Evolutionary conservation across 345 rosid species (phyloP).

Genomic region (Corymbia maculata): DNA sequence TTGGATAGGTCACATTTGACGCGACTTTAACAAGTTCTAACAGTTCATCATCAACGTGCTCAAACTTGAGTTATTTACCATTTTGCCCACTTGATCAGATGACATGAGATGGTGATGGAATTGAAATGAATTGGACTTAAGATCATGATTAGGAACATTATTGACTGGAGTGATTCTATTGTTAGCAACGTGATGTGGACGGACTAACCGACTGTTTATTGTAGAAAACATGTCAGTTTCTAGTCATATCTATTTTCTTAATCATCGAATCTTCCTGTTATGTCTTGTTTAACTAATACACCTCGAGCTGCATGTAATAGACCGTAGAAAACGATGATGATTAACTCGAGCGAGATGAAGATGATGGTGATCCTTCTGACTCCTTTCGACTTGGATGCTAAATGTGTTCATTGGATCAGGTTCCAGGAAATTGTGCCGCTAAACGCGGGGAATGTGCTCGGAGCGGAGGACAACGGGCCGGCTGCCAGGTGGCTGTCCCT

Average conservation of each 20-base stretch:
- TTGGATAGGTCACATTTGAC: neutral
- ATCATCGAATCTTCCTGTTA: neutral
- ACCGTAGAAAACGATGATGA: neutral
- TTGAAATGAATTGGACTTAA: neutral
- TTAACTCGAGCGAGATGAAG: neutral
- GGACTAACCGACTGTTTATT: neutral
- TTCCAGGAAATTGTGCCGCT: slow-evolving; percentile 89
- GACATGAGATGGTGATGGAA: neutral
- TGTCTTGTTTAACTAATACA: neutral
- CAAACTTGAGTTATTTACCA: neutral
- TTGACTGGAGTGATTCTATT: neutral
- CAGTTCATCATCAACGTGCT: neutral
- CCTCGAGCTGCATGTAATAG: neutral
- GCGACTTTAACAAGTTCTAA: neutral
- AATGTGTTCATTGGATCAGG: slow-evolving; percentile 11
- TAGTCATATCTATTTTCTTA: neutral
- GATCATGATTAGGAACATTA: neutral
- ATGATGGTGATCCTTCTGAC: neutral
- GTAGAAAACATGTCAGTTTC: neutral
- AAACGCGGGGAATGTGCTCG: slow-evolving; percentile 77
- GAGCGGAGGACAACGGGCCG: slow-evolving; percentile 69
- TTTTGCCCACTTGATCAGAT: neutral
- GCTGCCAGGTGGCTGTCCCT: slow-evolving; percentile 78
- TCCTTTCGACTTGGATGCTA: neutral
- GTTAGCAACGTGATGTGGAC: neutral